Evolutionary conservation across 768 basidiomycete genomes (phyloP), one percentile per base, ranked within the genome.

Genomic region (Pulveroboletus frians): DNA sequence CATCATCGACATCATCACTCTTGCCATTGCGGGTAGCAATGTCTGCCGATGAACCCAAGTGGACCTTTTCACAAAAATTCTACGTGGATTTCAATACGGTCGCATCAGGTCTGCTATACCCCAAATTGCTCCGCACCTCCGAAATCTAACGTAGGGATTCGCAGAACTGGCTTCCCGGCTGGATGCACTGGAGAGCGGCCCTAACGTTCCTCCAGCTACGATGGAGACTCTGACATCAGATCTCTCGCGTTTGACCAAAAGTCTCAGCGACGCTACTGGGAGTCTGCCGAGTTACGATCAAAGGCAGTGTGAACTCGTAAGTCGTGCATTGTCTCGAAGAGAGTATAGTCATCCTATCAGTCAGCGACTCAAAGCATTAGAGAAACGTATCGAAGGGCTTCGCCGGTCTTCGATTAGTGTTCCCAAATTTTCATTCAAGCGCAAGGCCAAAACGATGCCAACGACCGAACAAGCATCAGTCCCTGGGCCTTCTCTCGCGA

Each of bases 261-360:
- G 71, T 20, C 73, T 91, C 15, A 71, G 74, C 6, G 84, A 83
- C 61, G 86, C 83, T 5, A 80, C 78, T 9, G 75, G 76, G 7
- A 79, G 76, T 49, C 68, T 92, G 39, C 84, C 88, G 4, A 71
- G 76, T 34, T 88, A 88, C 60, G 86, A 89, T 64, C 88, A 85
- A 60, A 76, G 83, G 46, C 83, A 82, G 59, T 85, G 76, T 60
- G 84, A 85, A 63, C 67, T 71, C 58, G 88, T 88, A 56, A 46
- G 81, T 71, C 21, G 18, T 36, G 27, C 17, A n/a, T 34, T 45
- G 5, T 27, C n/a, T 21, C 18, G 35, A 17, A 46, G 20, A 42
- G 32, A 36, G 29, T 47, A 32, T 46, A 41, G 31, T 61, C 47
- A 66, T 46, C 34, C 27, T 31, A 39, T 49, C 38, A 40, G 47